These are phyloP conservation scores for Coffea humblotiana DNA, from an alignment of 305 asterid genomes.

Conservation along the genomic window DNA sequence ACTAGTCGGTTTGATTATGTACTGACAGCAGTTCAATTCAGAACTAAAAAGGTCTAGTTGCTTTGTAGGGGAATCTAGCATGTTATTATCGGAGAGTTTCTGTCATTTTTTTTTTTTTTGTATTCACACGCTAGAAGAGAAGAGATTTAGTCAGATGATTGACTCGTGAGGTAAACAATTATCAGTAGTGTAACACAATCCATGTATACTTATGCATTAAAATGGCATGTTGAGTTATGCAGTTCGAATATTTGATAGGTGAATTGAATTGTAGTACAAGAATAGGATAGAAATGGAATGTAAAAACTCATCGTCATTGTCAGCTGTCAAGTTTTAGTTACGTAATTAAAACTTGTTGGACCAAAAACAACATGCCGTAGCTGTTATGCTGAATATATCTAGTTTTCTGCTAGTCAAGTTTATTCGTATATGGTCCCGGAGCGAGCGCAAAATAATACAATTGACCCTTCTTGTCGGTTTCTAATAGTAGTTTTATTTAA, in stretches of 20 bases:
- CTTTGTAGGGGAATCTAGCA: slow-evolving; percentile 25
- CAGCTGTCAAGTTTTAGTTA: background rate
- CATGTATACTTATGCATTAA: background rate
- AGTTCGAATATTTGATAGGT: background rate
- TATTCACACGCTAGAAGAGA: slow-evolving; percentile 13
- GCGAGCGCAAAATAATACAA: background rate
- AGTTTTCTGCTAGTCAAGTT: background rate
- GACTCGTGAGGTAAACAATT: slow-evolving; percentile 22
- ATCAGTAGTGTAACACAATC: background rate
- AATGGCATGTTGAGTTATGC: background rate
- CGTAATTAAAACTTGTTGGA: no score
- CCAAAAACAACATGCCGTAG: no score
- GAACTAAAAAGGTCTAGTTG: slow-evolving; percentile 6
- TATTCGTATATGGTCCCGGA: background rate
- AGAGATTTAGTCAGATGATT: slow-evolving; percentile 30
- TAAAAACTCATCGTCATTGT: no score
- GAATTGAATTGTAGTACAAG: no score
- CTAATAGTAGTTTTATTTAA: background rate
- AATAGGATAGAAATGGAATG: background rate
- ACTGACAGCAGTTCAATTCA: slow-evolving; percentile 12
- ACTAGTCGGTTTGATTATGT: slow-evolving; percentile 10
- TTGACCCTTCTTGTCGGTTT: slow-evolving; percentile 3
- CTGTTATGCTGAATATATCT: background rate
- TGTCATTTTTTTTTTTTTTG: background rate
- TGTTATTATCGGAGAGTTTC: slow-evolving; percentile 6